Conservation (phyloP, 805 yeast species). For the Starmerella davenportii region DNA sequence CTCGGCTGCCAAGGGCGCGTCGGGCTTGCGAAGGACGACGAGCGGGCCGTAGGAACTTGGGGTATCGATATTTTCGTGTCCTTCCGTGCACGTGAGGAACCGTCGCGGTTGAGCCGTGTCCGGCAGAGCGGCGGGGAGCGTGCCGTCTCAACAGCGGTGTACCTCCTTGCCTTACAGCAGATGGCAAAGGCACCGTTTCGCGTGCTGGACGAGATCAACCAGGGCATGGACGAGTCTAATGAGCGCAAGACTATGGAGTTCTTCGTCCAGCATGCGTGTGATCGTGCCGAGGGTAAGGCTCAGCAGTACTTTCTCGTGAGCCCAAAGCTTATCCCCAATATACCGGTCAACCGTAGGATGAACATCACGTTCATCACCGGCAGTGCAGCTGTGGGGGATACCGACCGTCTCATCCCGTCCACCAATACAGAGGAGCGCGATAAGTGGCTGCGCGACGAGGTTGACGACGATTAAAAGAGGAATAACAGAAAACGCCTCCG, state of each 20-base stretch:
- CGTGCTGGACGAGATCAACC: constrained; percentile 94
- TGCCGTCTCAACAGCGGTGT: constrained; percentile 84
- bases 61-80: constrained; percentile 64
- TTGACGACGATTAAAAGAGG: background rate
- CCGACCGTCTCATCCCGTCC: background rate
- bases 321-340: constrained; percentile 67
- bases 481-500: too few relatives aligned
- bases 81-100: constrained; percentile 59
- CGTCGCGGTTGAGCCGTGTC: constrained; percentile 59
- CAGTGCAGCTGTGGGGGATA: constrained; percentile 14
- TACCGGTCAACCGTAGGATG: constrained; percentile 65
- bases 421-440: background rate
- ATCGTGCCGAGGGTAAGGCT: constrained; percentile 20
- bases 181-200: constrained; percentile 77
- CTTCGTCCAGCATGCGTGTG: constrained; percentile 71
- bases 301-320: constrained; percentile 86
- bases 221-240: constrained; percentile 93
- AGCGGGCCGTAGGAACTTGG: constrained; percentile 34
- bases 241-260: constrained; percentile 73
- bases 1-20: constrained; percentile 86
- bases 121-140: constrained; percentile 97
- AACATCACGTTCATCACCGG: constrained; percentile 71
- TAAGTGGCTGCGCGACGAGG: background rate
- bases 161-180: constrained; percentile 78
- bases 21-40: constrained; percentile 31